phyloP scores from a whole-genome alignment of 352 stramenopile genomes.

The Phytophthora megakarya region DNA sequence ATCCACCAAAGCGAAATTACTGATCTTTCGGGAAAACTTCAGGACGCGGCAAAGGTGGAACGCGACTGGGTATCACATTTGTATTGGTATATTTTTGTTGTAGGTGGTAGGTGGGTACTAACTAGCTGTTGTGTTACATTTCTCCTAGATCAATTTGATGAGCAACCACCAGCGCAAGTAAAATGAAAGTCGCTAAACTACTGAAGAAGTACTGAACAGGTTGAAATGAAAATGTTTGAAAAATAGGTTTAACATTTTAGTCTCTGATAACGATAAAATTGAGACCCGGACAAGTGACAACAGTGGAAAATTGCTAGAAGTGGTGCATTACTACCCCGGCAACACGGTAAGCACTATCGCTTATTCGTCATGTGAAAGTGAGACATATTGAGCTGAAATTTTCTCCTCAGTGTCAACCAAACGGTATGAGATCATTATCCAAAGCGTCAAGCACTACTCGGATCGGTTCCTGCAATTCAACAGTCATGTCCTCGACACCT shows the following conservation, averaged over 20 bases:
- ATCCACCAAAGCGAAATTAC: slow-evolving; percentile 23
- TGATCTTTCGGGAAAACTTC: slow-evolving; percentile 16
- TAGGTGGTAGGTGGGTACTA: not conserved
- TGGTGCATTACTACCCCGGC: no score
- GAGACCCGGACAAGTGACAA: no score
- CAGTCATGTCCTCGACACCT: slow-evolving; percentile 3
- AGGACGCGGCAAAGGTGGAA: slow-evolving; percentile 27
- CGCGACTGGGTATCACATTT: slow-evolving; percentile 23
- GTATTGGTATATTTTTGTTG: not conserved
- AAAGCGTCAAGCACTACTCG: not conserved
- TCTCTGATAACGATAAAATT: no score
- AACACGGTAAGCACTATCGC: not conserved
- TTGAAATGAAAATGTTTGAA: no score
- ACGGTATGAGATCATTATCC: not conserved
- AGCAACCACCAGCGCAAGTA: slow-evolving; percentile 12
- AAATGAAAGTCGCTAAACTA: not conserved
- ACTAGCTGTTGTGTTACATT: not conserved
- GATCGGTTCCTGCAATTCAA: not conserved
- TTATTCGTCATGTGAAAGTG: slow-evolving; percentile 4
- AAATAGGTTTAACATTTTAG: no score
- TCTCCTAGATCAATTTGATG: slow-evolving; percentile 19
- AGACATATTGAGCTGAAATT: slow-evolving; percentile 1
- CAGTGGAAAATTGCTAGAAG: not conserved
- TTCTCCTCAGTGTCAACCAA: no score
- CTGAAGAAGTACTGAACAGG: not conserved